phyloP scores from a whole-genome alignment of 23 red algal genomes.

The Gracilaria caudata region DNA sequence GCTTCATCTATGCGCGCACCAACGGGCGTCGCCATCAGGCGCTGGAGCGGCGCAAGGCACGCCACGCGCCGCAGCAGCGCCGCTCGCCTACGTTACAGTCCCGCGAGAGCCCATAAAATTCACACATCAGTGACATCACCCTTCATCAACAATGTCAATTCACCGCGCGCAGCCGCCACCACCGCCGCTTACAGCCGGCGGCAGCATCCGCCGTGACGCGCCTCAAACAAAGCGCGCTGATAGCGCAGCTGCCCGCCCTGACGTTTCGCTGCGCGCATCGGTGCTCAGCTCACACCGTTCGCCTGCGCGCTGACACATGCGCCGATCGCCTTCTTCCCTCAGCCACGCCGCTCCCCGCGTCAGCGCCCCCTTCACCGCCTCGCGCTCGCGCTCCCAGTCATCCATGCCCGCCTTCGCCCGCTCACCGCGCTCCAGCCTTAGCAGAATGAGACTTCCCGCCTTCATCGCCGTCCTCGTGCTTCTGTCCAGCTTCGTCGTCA shows the following conservation, averaged over 20 bases:
- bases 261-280: background rate
- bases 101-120: too few relatives aligned
- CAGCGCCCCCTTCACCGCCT: background rate
- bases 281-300: background rate
- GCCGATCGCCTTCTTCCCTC: background rate
- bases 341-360: background rate
- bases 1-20: conserved; percentile 76
- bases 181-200: too few relatives aligned
- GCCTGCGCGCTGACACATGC: conserved; percentile 5
- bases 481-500: conserved; percentile 35
- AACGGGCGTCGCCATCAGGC: conserved; percentile 63
- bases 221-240: too few relatives aligned
- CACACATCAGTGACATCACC: too few relatives aligned
- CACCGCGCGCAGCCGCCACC: too few relatives aligned
- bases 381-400: background rate
- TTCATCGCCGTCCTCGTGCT: conserved; percentile 18
- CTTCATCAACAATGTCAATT: too few relatives aligned
- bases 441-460: conserved; percentile 32
- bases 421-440: background rate
- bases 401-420: conserved; percentile 6
- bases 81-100: too few relatives aligned
- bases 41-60: conserved; percentile 25
- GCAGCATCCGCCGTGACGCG: too few relatives aligned
- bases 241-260: background rate
- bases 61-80: background rate